These are phyloP conservation scores for Cercospora berteroae DNA, from an alignment of 2,329 filamentous ascomycete species.

Conservation along the genomic window DNA sequence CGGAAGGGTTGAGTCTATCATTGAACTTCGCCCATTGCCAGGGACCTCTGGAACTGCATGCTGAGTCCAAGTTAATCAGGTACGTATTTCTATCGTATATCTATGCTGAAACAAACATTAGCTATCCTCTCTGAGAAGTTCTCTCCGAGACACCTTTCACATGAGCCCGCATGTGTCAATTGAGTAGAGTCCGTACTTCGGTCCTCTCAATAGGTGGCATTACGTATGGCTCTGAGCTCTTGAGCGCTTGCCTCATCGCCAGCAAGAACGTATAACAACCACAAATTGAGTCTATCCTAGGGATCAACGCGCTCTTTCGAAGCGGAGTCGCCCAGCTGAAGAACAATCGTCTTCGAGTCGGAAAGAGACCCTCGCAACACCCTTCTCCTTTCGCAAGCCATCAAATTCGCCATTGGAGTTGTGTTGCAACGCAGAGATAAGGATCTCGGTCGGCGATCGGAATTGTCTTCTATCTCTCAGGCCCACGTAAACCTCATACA, in stretches of 20 bases:
- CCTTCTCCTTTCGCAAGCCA: slow-evolving; percentile 20
- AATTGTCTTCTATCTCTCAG: slow-evolving; percentile 18
- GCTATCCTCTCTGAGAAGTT: neutral
- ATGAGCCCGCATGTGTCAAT: neutral
- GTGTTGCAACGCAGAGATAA: slow-evolving; percentile 32
- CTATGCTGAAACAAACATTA: neutral
- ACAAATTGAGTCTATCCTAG: neutral
- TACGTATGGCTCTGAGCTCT: neutral
- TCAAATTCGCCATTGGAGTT: slow-evolving; percentile 25
- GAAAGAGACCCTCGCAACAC: slow-evolving; percentile 23
- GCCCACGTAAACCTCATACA: slow-evolving; percentile 24
- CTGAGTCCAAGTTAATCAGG: neutral
- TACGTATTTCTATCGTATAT: neutral
- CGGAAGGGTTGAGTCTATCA: no score
- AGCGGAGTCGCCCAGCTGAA: slow-evolving; percentile 21
- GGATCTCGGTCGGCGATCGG: slow-evolving; percentile 22
- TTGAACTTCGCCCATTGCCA: neutral
- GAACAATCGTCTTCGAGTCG: slow-evolving; percentile 17
- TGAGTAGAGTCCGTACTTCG: neutral
- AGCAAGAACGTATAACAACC: neutral
- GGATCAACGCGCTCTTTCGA: slow-evolving; percentile 12
- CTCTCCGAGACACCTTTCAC: neutral
- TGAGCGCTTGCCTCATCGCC: neutral
- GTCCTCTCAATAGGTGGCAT: neutral
- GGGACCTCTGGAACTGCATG: no score